phyloP scores from a whole-genome alignment of 2,329 filamentous ascomycete species.

The Lecanoromycetidae sp. region DNA sequence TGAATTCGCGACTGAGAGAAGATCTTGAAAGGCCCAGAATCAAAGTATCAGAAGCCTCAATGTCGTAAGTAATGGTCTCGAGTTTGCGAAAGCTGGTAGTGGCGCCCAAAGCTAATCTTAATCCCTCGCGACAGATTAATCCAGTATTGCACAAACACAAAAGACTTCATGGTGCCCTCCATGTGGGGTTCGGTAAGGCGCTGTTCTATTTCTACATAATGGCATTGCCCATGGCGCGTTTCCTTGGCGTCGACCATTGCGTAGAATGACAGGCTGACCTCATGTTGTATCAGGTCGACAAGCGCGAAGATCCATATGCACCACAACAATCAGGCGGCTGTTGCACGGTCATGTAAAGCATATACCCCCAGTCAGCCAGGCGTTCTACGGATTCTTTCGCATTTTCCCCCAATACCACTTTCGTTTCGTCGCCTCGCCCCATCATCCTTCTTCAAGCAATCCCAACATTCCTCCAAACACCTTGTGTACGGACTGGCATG shows the following conservation, averaged over 20 bases:
- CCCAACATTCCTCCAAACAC: neutral
- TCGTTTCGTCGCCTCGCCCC: neutral
- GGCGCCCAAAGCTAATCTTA: conserved; percentile 12
- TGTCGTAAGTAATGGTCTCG: conserved; percentile 49
- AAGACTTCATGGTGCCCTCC: conserved; percentile 97
- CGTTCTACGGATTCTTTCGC: conserved; percentile 15
- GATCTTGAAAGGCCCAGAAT: conserved; percentile 92
- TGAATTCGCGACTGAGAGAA: conserved; percentile 91
- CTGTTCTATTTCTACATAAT: conserved; percentile 13
- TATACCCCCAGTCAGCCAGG: conserved; percentile 8
- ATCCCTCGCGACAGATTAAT: conserved; percentile 57
- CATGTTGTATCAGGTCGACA: conserved; percentile 52
- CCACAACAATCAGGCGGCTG: conserved; percentile 79
- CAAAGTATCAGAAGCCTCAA: conserved; percentile 85
- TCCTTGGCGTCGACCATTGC: neutral
- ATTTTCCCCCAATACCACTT: conserved; percentile 10
- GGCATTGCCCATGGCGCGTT: conserved; percentile 1
- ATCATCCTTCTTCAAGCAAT: neutral
- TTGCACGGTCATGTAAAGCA: conserved; percentile 78
- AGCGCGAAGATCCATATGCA: conserved; percentile 95
- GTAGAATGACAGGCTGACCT: conserved; percentile 7
- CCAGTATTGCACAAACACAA: conserved; percentile 92
- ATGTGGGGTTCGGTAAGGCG: conserved; percentile 78
- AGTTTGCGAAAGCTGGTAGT: conserved; percentile 13
- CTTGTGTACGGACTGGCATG: neutral